These are phyloP conservation scores for Lippia alba DNA, from an alignment of 305 asterid genomes.

Conservation along the genomic window DNA sequence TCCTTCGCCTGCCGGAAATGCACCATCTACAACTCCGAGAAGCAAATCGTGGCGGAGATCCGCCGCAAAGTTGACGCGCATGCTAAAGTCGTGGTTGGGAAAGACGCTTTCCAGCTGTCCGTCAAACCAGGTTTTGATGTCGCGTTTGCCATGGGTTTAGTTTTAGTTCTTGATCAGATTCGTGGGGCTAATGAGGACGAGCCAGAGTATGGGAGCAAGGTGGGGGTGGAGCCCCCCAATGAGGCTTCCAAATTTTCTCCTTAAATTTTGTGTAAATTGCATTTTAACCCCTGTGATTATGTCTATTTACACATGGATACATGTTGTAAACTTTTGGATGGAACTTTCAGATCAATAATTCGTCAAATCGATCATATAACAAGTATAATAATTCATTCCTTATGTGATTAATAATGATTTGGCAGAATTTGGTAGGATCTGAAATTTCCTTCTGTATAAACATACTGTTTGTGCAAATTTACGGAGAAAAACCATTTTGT, in stretches of 20 bases:
- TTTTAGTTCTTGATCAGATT: constrained; percentile 68
- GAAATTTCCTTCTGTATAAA: not conserved
- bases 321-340: no score
- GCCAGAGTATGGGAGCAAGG: not conserved
- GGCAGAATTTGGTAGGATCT: not conserved
- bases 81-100: constrained; percentile 65
- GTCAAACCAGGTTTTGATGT: constrained; percentile 61
- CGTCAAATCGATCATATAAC: not conserved
- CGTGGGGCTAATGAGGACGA: constrained; percentile 40
- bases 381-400: not conserved
- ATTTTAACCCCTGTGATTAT: not conserved
- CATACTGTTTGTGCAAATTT: no score
- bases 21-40: constrained; percentile 43
- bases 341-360: no score
- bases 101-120: constrained; percentile 60
- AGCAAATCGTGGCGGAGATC: constrained; percentile 67
- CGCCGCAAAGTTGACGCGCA: constrained; percentile 67
- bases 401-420: not conserved
- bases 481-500: no score
- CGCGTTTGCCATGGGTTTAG: constrained; percentile 80
- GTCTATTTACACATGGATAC: no score
- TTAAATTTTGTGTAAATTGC: not conserved
- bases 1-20: constrained; percentile 65
- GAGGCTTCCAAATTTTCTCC: constrained; percentile 26
- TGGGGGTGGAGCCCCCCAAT: constrained; percentile 35